phyloP scores from a whole-genome alignment of 148 eudicot genomes.

The Pouteria glomerata region DNA sequence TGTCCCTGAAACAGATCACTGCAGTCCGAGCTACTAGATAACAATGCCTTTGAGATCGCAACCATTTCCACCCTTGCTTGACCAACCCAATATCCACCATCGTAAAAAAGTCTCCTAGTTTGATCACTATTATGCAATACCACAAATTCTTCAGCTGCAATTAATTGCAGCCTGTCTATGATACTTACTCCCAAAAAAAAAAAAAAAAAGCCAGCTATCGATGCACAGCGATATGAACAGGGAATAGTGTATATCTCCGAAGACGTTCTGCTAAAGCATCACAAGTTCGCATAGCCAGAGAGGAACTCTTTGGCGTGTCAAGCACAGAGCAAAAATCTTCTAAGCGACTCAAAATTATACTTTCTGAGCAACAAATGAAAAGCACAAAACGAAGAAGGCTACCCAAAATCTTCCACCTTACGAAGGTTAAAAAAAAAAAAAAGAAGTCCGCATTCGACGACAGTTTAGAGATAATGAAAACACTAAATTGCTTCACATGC shows the following conservation, averaged over 20 bases:
- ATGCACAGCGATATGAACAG: constrained; percentile 11
- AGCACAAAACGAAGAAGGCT: neutral
- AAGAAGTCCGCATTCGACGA: constrained; percentile 15
- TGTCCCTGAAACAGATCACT: constrained; percentile 44
- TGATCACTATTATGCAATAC: neutral
- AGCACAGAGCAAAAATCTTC: neutral
- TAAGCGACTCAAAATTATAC: neutral
- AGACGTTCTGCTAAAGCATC: neutral
- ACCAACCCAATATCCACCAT: constrained; percentile 93
- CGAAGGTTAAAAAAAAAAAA: no score
- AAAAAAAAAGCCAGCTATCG: constrained; percentile 9
- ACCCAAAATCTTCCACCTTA: constrained; percentile 27
- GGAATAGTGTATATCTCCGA: neutral
- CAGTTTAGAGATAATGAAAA: constrained; percentile 13
- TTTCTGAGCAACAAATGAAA: constrained; percentile 5
- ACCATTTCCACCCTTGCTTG: constrained; percentile 85
- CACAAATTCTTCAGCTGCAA: neutral
- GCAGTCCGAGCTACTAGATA: constrained; percentile 45
- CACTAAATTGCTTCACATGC: constrained; percentile 46
- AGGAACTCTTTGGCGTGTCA: neutral
- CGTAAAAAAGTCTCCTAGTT: neutral
- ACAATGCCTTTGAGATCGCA: constrained; percentile 54
- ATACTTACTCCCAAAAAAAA: constrained; percentile 8
- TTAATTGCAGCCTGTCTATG: neutral
- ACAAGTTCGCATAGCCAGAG: neutral